Conservation (phyloP, 805 yeast genomes). For the Cyberlindnera galapagoensis region DNA sequence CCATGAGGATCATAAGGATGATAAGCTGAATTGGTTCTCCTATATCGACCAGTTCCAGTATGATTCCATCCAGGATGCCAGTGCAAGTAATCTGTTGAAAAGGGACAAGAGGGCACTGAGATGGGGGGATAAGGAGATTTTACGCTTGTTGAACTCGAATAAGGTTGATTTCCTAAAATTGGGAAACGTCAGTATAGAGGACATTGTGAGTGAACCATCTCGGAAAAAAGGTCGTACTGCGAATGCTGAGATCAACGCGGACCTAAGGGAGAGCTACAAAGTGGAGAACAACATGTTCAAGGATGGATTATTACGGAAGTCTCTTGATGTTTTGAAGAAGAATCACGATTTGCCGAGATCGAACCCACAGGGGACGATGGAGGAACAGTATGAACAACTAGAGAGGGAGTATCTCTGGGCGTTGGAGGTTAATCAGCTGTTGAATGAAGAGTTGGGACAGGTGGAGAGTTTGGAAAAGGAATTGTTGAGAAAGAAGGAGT, state of each 20-base stretch:
- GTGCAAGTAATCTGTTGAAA: not conserved
- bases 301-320: constrained; percentile 4
- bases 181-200: constrained; percentile 20
- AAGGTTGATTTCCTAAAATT: constrained; percentile 21
- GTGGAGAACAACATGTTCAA: constrained; percentile 7
- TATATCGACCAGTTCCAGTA: constrained; percentile 11
- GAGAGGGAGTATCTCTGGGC: constrained; percentile 32
- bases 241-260: constrained; percentile 20
- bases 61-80: not conserved
- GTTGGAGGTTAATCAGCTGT: constrained; percentile 31
- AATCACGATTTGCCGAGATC: too few relatives aligned
- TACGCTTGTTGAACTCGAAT: constrained; percentile 4
- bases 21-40: constrained; percentile 13
- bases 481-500: constrained; percentile 36
- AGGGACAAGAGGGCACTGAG: constrained; percentile 6
- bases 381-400: constrained; percentile 24
- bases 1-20: constrained; percentile 28
- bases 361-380: constrained; percentile 9
- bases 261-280: constrained; percentile 16
- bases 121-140: constrained; percentile 9
- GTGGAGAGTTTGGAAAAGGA: constrained; percentile 28
- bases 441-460: constrained; percentile 26
- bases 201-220: constrained; percentile 21
- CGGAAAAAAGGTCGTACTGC: constrained; percentile 24
- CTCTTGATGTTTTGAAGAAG: too few relatives aligned